Evolutionary conservation across 164 flowering plant species (phyloP), one percentile per base, ranked within the genome.

Genomic region (Brasenia schreberi): DNA sequence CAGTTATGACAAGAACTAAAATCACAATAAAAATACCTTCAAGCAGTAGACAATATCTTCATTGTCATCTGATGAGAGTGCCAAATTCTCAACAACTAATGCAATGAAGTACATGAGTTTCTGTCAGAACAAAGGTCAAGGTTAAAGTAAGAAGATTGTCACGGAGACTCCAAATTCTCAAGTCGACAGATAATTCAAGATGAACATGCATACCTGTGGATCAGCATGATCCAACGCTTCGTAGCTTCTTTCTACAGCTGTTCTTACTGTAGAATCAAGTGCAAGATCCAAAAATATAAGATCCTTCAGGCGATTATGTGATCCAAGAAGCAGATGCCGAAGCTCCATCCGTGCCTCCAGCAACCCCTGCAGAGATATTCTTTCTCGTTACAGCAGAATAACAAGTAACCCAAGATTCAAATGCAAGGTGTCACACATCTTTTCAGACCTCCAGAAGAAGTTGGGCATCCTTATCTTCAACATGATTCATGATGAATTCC

Each of bases 41-140:
- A 87, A 77, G 82, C 99, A 94, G 77, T 84, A 89, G 75, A 94
- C 72, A 59, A 94, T 89, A 74, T 94, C 99, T 74, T 94, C 99
- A 77, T 94, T 94, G 66, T 88, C 79, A 73, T 85, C 88, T 27
- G 86, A 85, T 19, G 97, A 91, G 52, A 94, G 92, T 18, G 81
- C 89, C 45, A 94, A 85, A 79, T 94, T 94, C 77, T 94, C 97
- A 63, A 91, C 85, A 76, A 84, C 89, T 64, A 94, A 78, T 64
- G 81, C 39, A 68, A 89, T 88, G 83, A 84, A 89, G 74, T 83
- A 79, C 89, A 94, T 89, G 68, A 89, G 77, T 89, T 91, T 88
- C 99, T 94, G 96, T 78, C 82, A 68, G 61, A 67, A 17, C 66
- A 69, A 64, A 7, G 43, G 69, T n/a, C 44, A 23, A 62, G 58